Conservation (phyloP, 352 stramenopile genomes). For the Thalassiosira livingstoniorum region DNA sequence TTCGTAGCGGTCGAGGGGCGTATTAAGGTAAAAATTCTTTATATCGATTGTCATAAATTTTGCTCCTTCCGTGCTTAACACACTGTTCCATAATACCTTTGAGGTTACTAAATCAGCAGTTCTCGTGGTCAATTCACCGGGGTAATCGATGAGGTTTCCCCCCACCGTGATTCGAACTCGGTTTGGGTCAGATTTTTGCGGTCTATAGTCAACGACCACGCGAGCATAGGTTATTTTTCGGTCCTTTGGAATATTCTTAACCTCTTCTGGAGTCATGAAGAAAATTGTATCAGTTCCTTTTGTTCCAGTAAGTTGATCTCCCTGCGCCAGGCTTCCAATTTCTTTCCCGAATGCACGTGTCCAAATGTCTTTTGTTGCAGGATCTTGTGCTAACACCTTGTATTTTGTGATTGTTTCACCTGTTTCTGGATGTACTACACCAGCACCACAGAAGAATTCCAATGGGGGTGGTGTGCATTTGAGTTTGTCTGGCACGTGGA, state of each 20-base stretch:
- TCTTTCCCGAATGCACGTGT: slow-evolving; percentile 36
- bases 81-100: slow-evolving; percentile 48
- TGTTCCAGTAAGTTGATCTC: slow-evolving; percentile 1
- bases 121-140: slow-evolving; percentile 23
- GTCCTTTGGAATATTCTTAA: slow-evolving; percentile 32
- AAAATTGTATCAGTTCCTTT: slow-evolving; percentile 42
- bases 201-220: slow-evolving; percentile 39
- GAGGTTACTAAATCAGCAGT: slow-evolving; percentile 37
- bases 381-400: not conserved
- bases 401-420: slow-evolving; percentile 40
- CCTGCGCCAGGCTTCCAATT: slow-evolving; percentile 33
- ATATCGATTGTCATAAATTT: slow-evolving; percentile 44
- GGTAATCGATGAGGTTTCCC: not conserved
- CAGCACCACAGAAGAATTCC: not conserved
- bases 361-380: slow-evolving; percentile 20
- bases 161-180: slow-evolving; percentile 33
- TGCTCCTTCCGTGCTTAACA: slow-evolving; percentile 24
- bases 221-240: slow-evolving; percentile 41
- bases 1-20: slow-evolving; percentile 39
- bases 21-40: slow-evolving; percentile 56
- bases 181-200: slow-evolving; percentile 35
- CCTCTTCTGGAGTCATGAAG: slow-evolving; percentile 42
- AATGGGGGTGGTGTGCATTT: slow-evolving; percentile 1
- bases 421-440: slow-evolving; percentile 18
- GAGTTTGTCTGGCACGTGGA: not conserved